phyloP scores from a whole-genome alignment of 768 basidiomycete species.

The Strobilomyces dryophilus region DNA sequence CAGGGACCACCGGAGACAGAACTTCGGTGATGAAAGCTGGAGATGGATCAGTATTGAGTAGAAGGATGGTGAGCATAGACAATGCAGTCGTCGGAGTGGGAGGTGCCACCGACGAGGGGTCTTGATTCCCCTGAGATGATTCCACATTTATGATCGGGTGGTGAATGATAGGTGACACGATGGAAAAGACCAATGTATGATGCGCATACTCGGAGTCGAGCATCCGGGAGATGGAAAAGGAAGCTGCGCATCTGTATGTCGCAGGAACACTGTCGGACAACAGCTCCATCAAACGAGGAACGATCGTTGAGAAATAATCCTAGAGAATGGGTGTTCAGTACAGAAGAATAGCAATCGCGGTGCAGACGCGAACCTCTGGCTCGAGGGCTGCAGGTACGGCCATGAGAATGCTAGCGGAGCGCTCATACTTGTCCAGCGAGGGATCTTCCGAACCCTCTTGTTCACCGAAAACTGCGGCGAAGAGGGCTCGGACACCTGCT shows the following conservation, averaged over 20 bases:
- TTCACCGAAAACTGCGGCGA: slow-evolving; percentile 65
- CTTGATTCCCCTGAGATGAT: neutral
- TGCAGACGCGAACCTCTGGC: slow-evolving; percentile 43
- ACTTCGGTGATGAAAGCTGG: slow-evolving; percentile 59
- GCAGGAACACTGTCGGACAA: slow-evolving; percentile 35
- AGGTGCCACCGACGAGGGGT: neutral
- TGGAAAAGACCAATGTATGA: slow-evolving; percentile 15
- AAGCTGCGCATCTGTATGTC: slow-evolving; percentile 55
- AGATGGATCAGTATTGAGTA: slow-evolving; percentile 78
- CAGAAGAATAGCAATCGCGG: neutral
- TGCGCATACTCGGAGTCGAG: slow-evolving; percentile 36
- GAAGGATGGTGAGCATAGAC: slow-evolving; percentile 48
- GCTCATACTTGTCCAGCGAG: slow-evolving; percentile 67
- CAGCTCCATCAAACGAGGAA: slow-evolving; percentile 53
- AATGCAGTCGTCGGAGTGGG: slow-evolving; percentile 40
- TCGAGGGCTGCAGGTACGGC: slow-evolving; percentile 56
- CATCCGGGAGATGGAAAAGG: slow-evolving; percentile 67
- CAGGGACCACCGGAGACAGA: slow-evolving; percentile 63
- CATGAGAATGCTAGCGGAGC: slow-evolving; percentile 58
- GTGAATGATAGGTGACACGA: slow-evolving; percentile 51
- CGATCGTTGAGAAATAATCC: slow-evolving; percentile 57
- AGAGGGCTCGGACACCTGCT: slow-evolving; percentile 66
- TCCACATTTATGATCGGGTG: slow-evolving; percentile 38
- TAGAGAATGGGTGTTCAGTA: slow-evolving; percentile 24
- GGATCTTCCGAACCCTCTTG: slow-evolving; percentile 49